Evolutionary conservation across 257 asterid species (phyloP), one percentile per base, ranked within the genome.

Genomic region (Coffea eugenioides): DNA sequence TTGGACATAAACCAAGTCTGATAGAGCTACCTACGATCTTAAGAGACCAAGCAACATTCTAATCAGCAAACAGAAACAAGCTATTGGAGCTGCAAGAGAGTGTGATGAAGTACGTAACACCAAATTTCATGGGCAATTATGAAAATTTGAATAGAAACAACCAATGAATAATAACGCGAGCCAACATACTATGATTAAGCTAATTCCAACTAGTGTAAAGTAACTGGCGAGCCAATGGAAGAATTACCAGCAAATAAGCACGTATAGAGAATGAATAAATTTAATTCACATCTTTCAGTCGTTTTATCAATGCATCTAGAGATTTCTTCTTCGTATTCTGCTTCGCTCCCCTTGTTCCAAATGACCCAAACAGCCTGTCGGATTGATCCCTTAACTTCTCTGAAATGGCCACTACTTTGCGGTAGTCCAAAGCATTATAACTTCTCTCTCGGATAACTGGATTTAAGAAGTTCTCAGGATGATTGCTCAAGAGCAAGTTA

Each of bases 301-400:
- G 94, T 85, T 88, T 95, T 48, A 95, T 92, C 91, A 95, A 90
- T 41, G 90, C 77, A 76, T 95, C 99, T 77, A 95, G 96, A 74
- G 99, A 95, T 77, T 92, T 95, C 91, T 95, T 95, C 93, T 95
- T 95, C 1, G 98, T 96, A 80, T 93, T 93, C 80, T 79, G 96
- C 92, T 84, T 93, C 51, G 95, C 79, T 59, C 99, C 99, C 82
- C 99, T 88, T 8, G 98, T 92, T 71, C 98, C 98, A 77, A 95
- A 93, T 4, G 98, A 91, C 39, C 96, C 89, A 62, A 95, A 95
- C 16, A 91, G 83, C 64, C 99, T 84, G 80, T 95, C 99, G 0
- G 98, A 85, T 79, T 90, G 98, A 85, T 95, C 99, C 93, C 70
- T 94, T 41, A 95, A 85, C 86, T 95, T 95, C 89, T 95, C 99